These are phyloP conservation scores for Melanomma pulvis-pyrius DNA, from an alignment of 495 filamentous ascomycete genomes.

Conservation along the genomic window DNA sequence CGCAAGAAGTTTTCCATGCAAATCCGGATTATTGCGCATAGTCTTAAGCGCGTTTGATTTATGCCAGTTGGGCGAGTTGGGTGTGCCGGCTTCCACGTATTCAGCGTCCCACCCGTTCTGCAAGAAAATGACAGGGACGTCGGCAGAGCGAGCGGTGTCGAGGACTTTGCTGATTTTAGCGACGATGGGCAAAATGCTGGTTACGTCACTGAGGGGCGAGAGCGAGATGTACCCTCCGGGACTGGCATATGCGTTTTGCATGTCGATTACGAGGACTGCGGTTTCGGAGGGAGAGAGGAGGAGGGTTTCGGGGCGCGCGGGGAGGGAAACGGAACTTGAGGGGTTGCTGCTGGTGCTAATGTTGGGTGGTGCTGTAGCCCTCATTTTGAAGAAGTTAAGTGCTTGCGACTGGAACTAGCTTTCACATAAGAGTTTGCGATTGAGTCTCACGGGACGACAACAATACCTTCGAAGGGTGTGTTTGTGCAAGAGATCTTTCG, in stretches of 20 bases:
- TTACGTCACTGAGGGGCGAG: neutral
- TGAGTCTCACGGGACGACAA: no score
- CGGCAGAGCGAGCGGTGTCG: neutral
- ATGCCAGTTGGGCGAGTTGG: neutral
- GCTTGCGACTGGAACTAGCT: neutral
- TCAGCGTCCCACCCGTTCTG: neutral
- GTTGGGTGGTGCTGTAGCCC: neutral
- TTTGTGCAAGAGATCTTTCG: no score
- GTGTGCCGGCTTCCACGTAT: neutral
- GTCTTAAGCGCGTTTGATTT: neutral
- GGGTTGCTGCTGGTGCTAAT: neutral
- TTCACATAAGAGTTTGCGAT: no score
- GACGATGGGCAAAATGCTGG: neutral
- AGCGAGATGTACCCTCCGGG: neutral
- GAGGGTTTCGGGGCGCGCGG: neutral
- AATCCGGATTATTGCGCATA: neutral
- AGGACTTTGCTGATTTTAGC: neutral
- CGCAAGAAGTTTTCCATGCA: neutral
- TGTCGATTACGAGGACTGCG: neutral
- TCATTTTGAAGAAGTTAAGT: neutral
- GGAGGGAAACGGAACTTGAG: neutral
- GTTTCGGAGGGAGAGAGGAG: neutral
- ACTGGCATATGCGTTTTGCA: neutral
- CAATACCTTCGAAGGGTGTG: no score
- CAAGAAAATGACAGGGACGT: neutral